These are phyloP conservation scores for Fusarium chaquense DNA, from an alignment of 2,329 filamentous ascomycete genomes.

Conservation along the genomic window DNA sequence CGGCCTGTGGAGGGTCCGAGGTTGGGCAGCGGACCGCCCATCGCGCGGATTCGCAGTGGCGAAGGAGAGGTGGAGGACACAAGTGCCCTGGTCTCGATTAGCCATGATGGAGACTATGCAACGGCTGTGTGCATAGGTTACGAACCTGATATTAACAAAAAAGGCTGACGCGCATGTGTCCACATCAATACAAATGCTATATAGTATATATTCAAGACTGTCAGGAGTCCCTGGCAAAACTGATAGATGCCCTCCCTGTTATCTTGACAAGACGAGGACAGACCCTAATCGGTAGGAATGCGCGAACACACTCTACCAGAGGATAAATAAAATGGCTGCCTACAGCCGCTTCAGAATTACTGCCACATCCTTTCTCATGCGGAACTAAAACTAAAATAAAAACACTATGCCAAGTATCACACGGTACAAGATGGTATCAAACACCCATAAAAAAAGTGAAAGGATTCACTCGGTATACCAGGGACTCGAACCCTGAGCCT, in stretches of 20 bases:
- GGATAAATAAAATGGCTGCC: background rate
- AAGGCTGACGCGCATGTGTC: background rate
- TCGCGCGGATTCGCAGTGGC: conserved; percentile 57
- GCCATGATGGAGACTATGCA: conserved; percentile 88
- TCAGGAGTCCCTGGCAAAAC: background rate
- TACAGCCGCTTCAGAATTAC: background rate
- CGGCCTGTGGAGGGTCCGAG: conserved; percentile 41
- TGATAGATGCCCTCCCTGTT: background rate
- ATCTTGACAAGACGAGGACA: background rate
- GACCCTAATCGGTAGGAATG: background rate
- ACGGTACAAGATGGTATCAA: background rate
- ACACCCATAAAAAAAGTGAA: background rate
- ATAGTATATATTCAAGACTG: background rate
- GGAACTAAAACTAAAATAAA: conserved; percentile 5
- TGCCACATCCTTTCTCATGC: background rate
- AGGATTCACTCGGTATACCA: conserved; percentile 46
- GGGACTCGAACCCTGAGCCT: conserved; percentile 57
- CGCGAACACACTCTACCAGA: background rate
- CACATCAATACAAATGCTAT: background rate
- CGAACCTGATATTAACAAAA: conserved; percentile 28
- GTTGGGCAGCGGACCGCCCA: conserved; percentile 57
- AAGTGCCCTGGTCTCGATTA: conserved; percentile 81
- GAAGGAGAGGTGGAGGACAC: conserved; percentile 55
- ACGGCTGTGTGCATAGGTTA: conserved; percentile 74
- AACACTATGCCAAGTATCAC: background rate